Evolutionary conservation across 352 stramenopile genomes (phyloP).

Genomic region (Pythium insidiosum): DNA sequence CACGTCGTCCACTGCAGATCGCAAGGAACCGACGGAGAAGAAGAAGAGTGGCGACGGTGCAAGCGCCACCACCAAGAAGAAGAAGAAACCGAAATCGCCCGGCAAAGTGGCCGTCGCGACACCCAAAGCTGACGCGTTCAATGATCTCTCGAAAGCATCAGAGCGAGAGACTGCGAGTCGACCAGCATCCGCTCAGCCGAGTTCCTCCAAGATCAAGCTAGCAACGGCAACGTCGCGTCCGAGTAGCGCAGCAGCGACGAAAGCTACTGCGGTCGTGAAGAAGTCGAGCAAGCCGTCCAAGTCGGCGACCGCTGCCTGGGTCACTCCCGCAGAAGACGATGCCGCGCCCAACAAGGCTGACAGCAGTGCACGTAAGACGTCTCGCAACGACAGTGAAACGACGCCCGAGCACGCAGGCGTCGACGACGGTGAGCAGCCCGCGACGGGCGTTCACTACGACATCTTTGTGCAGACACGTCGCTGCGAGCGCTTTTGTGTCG

Average conservation of each 20-base stretch:
- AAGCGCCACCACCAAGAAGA: background rate
- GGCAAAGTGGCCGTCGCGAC: conserved; percentile 6
- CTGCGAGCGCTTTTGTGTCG: conserved; percentile 42
- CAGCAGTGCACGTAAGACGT: too few species aligned
- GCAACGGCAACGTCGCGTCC: too few species aligned
- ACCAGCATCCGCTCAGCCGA: too few species aligned
- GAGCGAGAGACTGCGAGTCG: background rate
- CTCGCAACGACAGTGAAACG: too few species aligned
- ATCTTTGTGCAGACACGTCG: conserved; percentile 45
- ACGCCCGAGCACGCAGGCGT: too few species aligned
- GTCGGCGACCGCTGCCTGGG: too few species aligned
- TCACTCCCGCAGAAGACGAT: too few species aligned
- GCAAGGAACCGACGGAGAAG: background rate
- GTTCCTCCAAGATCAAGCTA: too few species aligned
- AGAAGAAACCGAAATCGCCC: background rate
- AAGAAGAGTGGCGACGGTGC: background rate
- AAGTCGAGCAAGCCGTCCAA: too few species aligned
- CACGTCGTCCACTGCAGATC: too few species aligned
- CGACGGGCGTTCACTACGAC: conserved; percentile 27
- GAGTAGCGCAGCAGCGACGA: too few species aligned
- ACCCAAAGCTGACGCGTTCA: conserved; percentile 7
- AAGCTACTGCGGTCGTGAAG: background rate
- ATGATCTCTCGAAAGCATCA: conserved; percentile 5
- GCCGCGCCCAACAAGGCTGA: too few species aligned
- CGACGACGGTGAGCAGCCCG: conserved; percentile 5